Evolutionary conservation across 495 filamentous ascomycete genomes (phyloP).

Genomic region (Talaromyces trachyspermus): DNA sequence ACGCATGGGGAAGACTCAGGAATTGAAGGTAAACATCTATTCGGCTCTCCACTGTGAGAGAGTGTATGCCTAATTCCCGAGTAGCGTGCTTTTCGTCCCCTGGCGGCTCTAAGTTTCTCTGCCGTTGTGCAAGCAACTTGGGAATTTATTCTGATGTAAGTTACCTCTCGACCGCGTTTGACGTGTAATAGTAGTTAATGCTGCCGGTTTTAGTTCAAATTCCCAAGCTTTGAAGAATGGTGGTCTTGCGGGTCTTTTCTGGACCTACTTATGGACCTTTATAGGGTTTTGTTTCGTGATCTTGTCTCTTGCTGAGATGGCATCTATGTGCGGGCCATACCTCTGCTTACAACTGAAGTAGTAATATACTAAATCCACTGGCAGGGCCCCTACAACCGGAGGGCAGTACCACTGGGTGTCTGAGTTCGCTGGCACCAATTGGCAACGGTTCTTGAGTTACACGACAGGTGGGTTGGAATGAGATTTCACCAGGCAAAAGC

Average conservation of each 20-base stretch:
- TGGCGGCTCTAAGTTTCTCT: slow-evolving; percentile 22
- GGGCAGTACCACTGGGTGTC: slow-evolving; percentile 42
- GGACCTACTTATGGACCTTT: slow-evolving; percentile 26
- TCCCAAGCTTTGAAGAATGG: slow-evolving; percentile 13
- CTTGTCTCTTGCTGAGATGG: slow-evolving; percentile 32
- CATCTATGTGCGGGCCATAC: slow-evolving; percentile 33
- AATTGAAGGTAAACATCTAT: slow-evolving; percentile 14
- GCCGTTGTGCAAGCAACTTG: slow-evolving; percentile 22
- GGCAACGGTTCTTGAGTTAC: slow-evolving; percentile 33
- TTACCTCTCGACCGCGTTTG: neutral
- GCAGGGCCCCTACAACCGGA: slow-evolving; percentile 29
- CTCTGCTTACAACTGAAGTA: no score
- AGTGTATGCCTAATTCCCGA: neutral
- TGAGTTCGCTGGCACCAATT: slow-evolving; percentile 23
- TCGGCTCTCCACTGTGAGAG: neutral
- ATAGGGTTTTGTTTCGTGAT: slow-evolving; percentile 27
- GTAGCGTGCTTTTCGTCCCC: slow-evolving; percentile 16
- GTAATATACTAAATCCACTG: neutral
- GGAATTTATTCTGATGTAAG: slow-evolving; percentile 21
- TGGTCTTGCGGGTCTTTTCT: slow-evolving; percentile 23
- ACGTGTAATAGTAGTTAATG: neutral
- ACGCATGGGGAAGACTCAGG: slow-evolving; percentile 21
- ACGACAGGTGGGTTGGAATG: slow-evolving; percentile 27
- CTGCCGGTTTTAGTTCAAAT: neutral
- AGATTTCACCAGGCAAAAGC: no score